Evolutionary conservation across 805 yeast species (phyloP), one percentile per base, ranked within the genome.

Genomic region (Ogataea nakhonphanomensis): DNA sequence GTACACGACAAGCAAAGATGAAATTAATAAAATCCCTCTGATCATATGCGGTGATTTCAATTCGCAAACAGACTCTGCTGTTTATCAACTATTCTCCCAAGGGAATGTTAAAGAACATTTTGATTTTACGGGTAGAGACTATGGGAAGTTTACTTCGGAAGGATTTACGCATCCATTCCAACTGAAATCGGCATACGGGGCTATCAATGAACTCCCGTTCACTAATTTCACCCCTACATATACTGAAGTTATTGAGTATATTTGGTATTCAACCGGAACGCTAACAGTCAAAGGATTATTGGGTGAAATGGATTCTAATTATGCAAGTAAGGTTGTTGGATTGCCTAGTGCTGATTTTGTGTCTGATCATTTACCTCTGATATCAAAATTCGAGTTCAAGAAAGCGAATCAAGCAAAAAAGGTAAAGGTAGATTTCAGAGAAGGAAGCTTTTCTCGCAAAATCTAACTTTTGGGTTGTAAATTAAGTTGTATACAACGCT

Each of bases 41-140:
- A 64, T 91, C 12, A 79, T 93, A 28, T 86, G 97, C 67, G 98
- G 98, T 62, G 99, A 93, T 69, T 90, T 89, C 70, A 93, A 93
- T 65, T 91, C 98, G 1, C 81, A 82, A 36, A 67, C 74, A 13
- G 80, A 84, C 54, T 83, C 95, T 49, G 99, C 98, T 2, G 99
- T 93, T 13, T 91, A 87, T 61, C 93, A 89, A 66, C 71, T 93
- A 49, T 76, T 93, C 54, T 78, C 93, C 25, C 81, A 83, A 25
- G 96, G 98, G 27, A 65, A 75, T 27, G 88, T 84, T n/a, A 72
- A 78, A 40, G 74, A 79, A 35, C 98, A 91, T 61, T 69, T 65
- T 15, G 99, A 93, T 63, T 69, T 90, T 58, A 79, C 76, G 25
- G 95, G 93, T 10, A 76, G 93, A 57, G 91, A 85, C 55, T 93